These are phyloP conservation scores for Staphylotrichum longicolle DNA, from an alignment of 495 filamentous ascomycete genomes.

Conservation along the genomic window DNA sequence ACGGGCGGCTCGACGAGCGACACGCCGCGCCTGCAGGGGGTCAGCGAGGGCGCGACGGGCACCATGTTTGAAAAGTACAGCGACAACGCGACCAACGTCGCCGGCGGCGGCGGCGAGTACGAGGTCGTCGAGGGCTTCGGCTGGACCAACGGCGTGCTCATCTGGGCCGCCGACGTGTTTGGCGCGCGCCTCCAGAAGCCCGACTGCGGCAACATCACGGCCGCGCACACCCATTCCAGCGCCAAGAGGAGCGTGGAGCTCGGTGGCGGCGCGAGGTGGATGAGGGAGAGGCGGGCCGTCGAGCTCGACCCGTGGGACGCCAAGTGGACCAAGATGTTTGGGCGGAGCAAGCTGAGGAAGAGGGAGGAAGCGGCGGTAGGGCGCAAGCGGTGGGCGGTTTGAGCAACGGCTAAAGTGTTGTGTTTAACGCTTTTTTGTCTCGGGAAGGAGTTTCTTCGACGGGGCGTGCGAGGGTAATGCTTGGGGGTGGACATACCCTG, in stretches of 20 bases:
- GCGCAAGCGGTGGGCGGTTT: constrained; percentile 10
- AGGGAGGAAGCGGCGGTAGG: background rate
- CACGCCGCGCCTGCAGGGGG: constrained; percentile 43
- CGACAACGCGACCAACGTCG: constrained; percentile 47
- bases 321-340: constrained; percentile 41
- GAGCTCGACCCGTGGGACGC: constrained; percentile 43
- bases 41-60: constrained; percentile 36
- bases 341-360: constrained; percentile 11
- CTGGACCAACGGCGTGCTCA: constrained; percentile 53
- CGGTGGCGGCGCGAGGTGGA: constrained; percentile 1
- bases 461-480: too few species aligned
- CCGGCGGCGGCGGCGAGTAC: constrained; percentile 51
- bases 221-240: constrained; percentile 31
- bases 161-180: constrained; percentile 50
- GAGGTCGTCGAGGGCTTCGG: constrained; percentile 53
- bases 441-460: too few species aligned
- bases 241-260: constrained; percentile 17
- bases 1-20: constrained; percentile 47
- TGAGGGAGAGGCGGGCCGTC: constrained; percentile 35
- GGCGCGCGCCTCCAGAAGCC: constrained; percentile 41
- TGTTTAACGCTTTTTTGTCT: too few species aligned
- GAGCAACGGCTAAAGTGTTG: too few species aligned
- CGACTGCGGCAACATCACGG: constrained; percentile 44
- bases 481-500: too few species aligned
- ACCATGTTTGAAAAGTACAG: constrained; percentile 55